These are phyloP conservation scores for Neurospora terricola DNA, from an alignment of 495 filamentous ascomycete species.

Conservation along the genomic window DNA sequence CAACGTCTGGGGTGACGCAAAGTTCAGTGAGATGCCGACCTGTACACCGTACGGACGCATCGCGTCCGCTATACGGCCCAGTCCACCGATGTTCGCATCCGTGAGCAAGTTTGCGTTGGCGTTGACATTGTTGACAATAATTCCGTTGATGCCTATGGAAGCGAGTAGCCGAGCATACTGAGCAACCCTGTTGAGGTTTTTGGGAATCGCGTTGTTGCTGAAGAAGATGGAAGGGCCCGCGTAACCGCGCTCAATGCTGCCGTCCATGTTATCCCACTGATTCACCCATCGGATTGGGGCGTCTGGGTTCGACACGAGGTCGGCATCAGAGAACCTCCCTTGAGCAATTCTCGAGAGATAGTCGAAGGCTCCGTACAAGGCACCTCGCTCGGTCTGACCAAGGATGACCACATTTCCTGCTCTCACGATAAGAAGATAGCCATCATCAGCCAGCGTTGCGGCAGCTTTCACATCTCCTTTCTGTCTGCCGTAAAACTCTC, in stretches of 20 bases:
- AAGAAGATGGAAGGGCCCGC: constrained; percentile 65
- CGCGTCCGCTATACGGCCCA: constrained; percentile 51
- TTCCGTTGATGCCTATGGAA: constrained; percentile 56
- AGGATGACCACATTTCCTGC: constrained; percentile 44
- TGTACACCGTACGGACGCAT: constrained; percentile 60
- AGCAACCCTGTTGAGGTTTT: constrained; percentile 47
- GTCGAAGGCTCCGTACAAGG: constrained; percentile 60
- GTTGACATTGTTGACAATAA: constrained; percentile 67
- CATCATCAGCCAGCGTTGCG: constrained; percentile 47
- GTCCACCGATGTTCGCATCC: constrained; percentile 46
- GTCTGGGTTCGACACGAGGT: constrained; percentile 45
- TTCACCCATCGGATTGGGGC: constrained; percentile 61
- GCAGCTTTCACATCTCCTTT: constrained; percentile 11
- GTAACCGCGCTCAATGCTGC: constrained; percentile 60
- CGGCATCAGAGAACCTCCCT: constrained; percentile 46
- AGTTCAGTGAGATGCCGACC: constrained; percentile 57
- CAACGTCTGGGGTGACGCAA: constrained; percentile 50
- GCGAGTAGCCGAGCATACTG: constrained; percentile 60
- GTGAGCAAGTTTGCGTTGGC: constrained; percentile 50
- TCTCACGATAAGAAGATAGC: constrained; percentile 48
- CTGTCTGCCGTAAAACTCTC: constrained; percentile 32
- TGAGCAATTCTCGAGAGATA: constrained; percentile 56
- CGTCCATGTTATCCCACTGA: constrained; percentile 64
- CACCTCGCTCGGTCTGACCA: constrained; percentile 57
- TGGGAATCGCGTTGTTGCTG: constrained; percentile 38